phyloP scores from a whole-genome alignment of 345 rosid genomes.

The Linum lewisii region DNA sequence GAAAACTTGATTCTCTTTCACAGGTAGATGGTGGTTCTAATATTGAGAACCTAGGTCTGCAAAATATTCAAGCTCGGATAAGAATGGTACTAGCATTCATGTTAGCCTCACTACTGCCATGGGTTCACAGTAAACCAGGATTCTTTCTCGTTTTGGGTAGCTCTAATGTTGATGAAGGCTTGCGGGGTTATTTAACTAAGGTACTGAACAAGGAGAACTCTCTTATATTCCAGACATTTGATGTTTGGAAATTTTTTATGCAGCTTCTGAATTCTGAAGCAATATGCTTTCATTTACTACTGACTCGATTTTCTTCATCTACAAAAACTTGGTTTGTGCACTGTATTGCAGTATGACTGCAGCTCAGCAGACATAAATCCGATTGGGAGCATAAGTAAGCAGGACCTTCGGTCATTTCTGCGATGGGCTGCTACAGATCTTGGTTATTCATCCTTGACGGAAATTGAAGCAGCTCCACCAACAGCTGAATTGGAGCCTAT shows the following conservation, averaged over 20 bases:
- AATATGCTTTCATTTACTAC: neutral
- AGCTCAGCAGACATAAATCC: slow-evolving; percentile 97
- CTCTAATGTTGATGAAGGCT: slow-evolving; percentile 90
- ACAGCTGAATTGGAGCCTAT: slow-evolving; percentile 95
- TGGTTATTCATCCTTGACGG: slow-evolving; percentile 79
- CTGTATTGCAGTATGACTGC: slow-evolving; percentile 66
- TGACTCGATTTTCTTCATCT: neutral
- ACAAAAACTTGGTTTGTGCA: neutral
- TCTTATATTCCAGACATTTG: neutral
- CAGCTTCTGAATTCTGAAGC: neutral
- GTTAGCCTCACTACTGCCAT: slow-evolving; percentile 89
- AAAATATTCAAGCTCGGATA: slow-evolving; percentile 91
- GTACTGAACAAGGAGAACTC: slow-evolving; percentile 21
- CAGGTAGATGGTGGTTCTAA: slow-evolving; percentile 92
- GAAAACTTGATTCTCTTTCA: slow-evolving; percentile 12
- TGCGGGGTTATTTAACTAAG: slow-evolving; percentile 94
- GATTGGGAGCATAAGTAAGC: slow-evolving; percentile 88
- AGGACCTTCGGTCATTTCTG: slow-evolving; percentile 71
- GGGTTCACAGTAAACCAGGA: slow-evolving; percentile 87
- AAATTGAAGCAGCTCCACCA: slow-evolving; percentile 94
- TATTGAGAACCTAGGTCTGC: slow-evolving; percentile 77
- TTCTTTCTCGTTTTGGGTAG: slow-evolving; percentile 93
- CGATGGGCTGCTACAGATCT: slow-evolving; percentile 85
- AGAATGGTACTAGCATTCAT: slow-evolving; percentile 93
- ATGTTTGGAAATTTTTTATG: neutral